Base-by-base conservation (phyloP, 2,329 filamentous ascomycete genomes). In the Diaporthe citri region DNA sequence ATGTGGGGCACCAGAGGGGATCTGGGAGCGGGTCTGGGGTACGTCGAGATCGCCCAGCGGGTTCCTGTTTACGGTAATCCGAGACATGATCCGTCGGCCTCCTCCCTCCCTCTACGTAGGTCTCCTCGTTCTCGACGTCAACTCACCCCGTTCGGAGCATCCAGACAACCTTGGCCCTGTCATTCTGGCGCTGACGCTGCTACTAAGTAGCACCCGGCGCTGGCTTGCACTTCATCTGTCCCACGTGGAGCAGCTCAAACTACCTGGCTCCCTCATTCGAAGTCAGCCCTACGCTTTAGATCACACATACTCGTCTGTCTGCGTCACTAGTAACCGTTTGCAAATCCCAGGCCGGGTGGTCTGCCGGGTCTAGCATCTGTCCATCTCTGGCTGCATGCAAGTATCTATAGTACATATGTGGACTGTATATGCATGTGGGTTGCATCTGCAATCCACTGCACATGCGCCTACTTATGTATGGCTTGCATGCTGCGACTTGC, bases 11-110 rank as follows among this genome's bases (percentile, higher is more conserved):
- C 10, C 39, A 25, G 28, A 55, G 48, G 56, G 67, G 43, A 72
- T 62, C 67, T 70, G 66, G 67, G 67, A 59, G 66, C 51, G 34
- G 57, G 62, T 57, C 48, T 43, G 75, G 57, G 59, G 74, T 52
- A 75, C 36, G 22, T 31, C 12, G 20, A 60, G 52, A 74, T 36
- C 31, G n/a, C 31, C 55, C 12, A n/a, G 25, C 74, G 75, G 74
- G 20, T 71, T 75, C 10, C 75, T 67, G 3, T 62, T 67, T 76
- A 17, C 4, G 75, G 75, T 31, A 77, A 72, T 57, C 75, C 75
- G 75, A 12, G 22, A 12, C 22, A 25, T 5, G 36, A 69, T 60
- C 62, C 43, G 17, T 13, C 31, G 34, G n/a, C 22, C 64, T 28
- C 46, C 34, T 36, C 22, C 31, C 25, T 22, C 12, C 39, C 1